Percentiles rank a stretch among this genome's conserved stretches.
These are phyloP conservation scores for Linnemannia elongata DNA, from an alignment of 192 early-diverging fungal species.

Conservation along the genomic window DNA sequence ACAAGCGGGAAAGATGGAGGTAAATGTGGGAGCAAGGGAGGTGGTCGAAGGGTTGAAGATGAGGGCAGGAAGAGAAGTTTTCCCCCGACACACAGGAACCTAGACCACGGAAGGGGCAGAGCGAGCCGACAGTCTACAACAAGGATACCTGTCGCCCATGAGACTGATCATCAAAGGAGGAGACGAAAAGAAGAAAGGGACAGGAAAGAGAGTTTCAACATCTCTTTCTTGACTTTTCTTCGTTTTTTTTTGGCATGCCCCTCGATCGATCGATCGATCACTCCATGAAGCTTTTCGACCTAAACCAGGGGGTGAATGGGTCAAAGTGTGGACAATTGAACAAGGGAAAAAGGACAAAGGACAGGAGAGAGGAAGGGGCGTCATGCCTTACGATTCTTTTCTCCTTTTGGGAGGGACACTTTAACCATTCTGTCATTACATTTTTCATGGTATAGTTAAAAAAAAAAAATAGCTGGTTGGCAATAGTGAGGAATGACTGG, in stretches of 20 bases:
- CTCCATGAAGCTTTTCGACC: background rate
- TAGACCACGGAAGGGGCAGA: too few species aligned
- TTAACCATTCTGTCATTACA: background rate
- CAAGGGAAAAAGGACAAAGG: background rate
- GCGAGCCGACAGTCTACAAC: too few species aligned
- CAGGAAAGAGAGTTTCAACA: background rate
- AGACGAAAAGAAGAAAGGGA: background rate
- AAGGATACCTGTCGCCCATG: background rate
- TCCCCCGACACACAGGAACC: too few species aligned
- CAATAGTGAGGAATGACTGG: too few species aligned
- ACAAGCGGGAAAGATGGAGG: background rate
- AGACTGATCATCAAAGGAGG: background rate
- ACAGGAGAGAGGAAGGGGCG: background rate
- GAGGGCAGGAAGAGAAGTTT: background rate
- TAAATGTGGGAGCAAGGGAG: background rate
- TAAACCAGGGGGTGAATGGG: background rate
- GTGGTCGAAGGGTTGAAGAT: background rate
- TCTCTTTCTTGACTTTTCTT: background rate
- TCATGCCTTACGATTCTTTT: background rate
- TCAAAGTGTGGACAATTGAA: background rate
- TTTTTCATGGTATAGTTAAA: background rate
- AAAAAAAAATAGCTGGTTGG: too few species aligned
- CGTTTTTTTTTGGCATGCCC: background rate
- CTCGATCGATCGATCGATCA: slow-evolving; percentile 32
- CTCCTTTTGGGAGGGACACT: background rate